Evolutionary conservation across 169 alveolate genomes (phyloP).

Genomic region (Eimeria praecox): DNA sequence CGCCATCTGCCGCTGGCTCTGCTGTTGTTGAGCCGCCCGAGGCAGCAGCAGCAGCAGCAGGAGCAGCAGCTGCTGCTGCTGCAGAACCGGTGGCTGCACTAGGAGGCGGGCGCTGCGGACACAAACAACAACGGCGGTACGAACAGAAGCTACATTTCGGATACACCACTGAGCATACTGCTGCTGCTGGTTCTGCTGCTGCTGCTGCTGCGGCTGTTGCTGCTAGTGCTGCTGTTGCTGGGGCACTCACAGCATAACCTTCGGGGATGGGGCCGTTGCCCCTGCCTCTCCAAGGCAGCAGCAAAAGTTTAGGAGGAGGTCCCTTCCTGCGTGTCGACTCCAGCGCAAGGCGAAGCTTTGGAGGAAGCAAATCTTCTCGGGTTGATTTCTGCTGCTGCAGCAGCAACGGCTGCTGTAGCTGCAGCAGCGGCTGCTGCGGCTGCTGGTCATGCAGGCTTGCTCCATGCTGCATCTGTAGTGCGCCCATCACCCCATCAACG

Average conservation of each 20-base stretch:
- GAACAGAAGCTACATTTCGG: not conserved
- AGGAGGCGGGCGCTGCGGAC: slow-evolving; percentile 39
- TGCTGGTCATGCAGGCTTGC: not conserved
- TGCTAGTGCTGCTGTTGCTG: not conserved
- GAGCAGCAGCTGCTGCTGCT: not conserved
- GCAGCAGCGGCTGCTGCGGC: slow-evolving; percentile 33
- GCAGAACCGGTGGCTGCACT: not conserved
- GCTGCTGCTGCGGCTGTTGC: slow-evolving; percentile 8
- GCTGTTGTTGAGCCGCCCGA: slow-evolving; percentile 17
- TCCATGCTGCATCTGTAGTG: not conserved
- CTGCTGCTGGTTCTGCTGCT: slow-evolving; percentile 18
- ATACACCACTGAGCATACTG: not conserved
- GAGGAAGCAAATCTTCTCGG: slow-evolving; percentile 26
- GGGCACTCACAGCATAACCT: slow-evolving; percentile 46
- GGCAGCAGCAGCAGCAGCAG: slow-evolving; percentile 13
- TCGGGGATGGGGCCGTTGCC: slow-evolving; percentile 70
- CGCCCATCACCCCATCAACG: slow-evolving; percentile 7
- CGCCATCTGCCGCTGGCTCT: not conserved
- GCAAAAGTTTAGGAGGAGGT: slow-evolving; percentile 27
- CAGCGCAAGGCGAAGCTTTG: slow-evolving; percentile 53
- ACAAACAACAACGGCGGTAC: not conserved
- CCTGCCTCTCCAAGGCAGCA: slow-evolving; percentile 73
- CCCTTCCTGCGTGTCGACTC: slow-evolving; percentile 57
- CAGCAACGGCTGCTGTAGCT: not conserved
- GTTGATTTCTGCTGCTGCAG: not conserved